These are phyloP conservation scores for Schwanniomyces vanrijiae DNA, from an alignment of 805 yeast genomes.

Conservation along the genomic window DNA sequence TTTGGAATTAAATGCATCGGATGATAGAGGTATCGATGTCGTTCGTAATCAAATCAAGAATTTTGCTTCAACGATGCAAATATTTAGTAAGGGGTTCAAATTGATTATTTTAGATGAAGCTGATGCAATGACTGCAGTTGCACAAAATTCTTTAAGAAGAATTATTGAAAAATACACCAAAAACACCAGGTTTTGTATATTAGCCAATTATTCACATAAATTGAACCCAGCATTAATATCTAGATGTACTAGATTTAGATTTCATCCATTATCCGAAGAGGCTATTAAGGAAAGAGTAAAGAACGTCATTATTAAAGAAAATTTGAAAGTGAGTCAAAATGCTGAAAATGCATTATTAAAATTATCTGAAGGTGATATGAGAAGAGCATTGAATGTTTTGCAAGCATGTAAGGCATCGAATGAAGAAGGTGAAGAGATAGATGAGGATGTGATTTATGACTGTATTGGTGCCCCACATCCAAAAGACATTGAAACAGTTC, in stretches of 20 bases:
- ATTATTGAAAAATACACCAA: slow-evolving; percentile 91
- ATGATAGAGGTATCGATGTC: slow-evolving; percentile 96
- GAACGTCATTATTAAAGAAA: slow-evolving; percentile 69
- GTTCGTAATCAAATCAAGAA: slow-evolving; percentile 97
- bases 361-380: slow-evolving; percentile 93
- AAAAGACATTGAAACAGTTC: slow-evolving; percentile 68
- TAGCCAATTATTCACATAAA: slow-evolving; percentile 95
- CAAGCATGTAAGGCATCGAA: slow-evolving; percentile 89
- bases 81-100: slow-evolving; percentile 82
- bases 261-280: slow-evolving; percentile 70
- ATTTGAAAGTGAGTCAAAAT: slow-evolving; percentile 52
- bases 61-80: slow-evolving; percentile 94
- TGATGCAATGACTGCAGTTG: slow-evolving; percentile 88
- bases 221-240: slow-evolving; percentile 92
- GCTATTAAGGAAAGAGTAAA: slow-evolving; percentile 71
- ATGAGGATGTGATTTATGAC: slow-evolving; percentile 78
- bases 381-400: slow-evolving; percentile 87
- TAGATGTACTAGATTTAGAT: slow-evolving; percentile 93
- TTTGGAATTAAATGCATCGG: slow-evolving; percentile 91
- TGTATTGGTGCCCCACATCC: slow-evolving; percentile 97
- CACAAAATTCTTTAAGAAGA: slow-evolving; percentile 80
- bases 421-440: slow-evolving; percentile 49
- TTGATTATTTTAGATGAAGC: slow-evolving; percentile 94
- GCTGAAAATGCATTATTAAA: slow-evolving; percentile 68
- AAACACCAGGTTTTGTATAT: slow-evolving; percentile 91